Base-by-base conservation (phyloP, 495 filamentous ascomycete genomes). In the Tirmania nivea region DNA sequence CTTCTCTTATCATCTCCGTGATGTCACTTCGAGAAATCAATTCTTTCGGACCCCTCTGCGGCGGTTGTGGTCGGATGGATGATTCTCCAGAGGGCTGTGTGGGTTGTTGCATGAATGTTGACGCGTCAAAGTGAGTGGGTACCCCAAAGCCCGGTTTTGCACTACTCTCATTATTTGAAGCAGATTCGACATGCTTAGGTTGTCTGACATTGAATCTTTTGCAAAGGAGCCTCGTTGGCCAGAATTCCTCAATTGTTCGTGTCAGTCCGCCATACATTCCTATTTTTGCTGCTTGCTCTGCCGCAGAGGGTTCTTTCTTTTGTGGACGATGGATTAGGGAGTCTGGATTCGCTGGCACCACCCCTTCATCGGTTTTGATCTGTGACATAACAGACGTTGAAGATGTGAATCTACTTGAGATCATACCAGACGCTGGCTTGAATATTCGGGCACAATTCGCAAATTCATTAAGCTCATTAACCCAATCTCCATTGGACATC, bases 231-330 rank as follows among this genome's bases (percentile, higher is more conserved):
- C 86, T 72, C 9, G 82, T 78, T 11, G 92, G 90, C 63, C 79
- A 82, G 61, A 93, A 95, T 7, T 78, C 74, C n/a, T 74, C 56
- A 1, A 71, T 69, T 8, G 71, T 77, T 48, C 90, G 70, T 3
- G 90, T 97, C 77, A 95, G 73, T 1, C 78, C 73, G 0, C 90
- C 90, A 66, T 84, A 96, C 86, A 96, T 93, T 25, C 86, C 86
- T 59, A 94, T 64, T 56, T 75, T 81, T n/a, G 90, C 90, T 6
- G 90, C 90, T 57, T 84, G 78, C 55, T 86, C 83, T 3, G 85
- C 84, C 0, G 89, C 85, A 56, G 90, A 81, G 54, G 80, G 73
- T 1, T 75, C 71, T 59, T 83, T 93, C 12, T 16, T 25, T 50
- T 16, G 20, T 0, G 79, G 78, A 35, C 68, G 73, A 19, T 67